Conservation (phyloP, 805 yeast genomes). For the Barnettozyma sp. region DNA sequence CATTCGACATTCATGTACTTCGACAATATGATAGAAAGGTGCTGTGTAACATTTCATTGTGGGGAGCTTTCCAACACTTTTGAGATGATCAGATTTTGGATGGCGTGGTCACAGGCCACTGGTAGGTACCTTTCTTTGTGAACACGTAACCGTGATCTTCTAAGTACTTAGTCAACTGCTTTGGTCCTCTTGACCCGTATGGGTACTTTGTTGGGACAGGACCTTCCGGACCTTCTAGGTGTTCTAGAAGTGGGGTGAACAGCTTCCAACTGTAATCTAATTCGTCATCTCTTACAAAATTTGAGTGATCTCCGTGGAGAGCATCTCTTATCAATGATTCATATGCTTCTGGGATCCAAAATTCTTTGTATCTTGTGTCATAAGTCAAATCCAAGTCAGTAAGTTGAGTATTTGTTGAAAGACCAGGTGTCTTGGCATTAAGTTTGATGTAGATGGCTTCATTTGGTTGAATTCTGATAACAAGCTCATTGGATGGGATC, state of each 20-base stretch:
- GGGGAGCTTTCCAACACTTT: too few species aligned
- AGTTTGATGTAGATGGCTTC: slow-evolving; percentile 92
- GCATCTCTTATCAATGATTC: slow-evolving; percentile 93
- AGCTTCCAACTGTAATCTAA: slow-evolving; percentile 88
- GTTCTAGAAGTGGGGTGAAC: slow-evolving; percentile 84
- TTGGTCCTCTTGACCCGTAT: slow-evolving; percentile 91
- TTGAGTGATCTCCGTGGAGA: slow-evolving; percentile 86
- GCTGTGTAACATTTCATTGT: too few species aligned
- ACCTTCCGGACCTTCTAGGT: slow-evolving; percentile 63
- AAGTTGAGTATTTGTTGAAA: slow-evolving; percentile 70
- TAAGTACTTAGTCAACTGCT: slow-evolving; percentile 52
- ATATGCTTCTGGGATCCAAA: slow-evolving; percentile 97
- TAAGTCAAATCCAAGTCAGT: slow-evolving; percentile 91
- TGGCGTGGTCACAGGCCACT: slow-evolving; percentile 82
- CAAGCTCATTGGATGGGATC: slow-evolving; percentile 87
- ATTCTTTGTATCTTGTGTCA: slow-evolving; percentile 69
- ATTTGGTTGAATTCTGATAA: slow-evolving; percentile 88
- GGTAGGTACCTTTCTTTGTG: slow-evolving; percentile 57
- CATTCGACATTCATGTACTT: background rate
- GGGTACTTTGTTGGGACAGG: slow-evolving; percentile 66
- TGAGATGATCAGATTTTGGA: slow-evolving; percentile 9
- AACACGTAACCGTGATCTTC: slow-evolving; percentile 66
- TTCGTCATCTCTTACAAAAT: slow-evolving; percentile 97
- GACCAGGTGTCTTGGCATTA: slow-evolving; percentile 91
- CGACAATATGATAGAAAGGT: too few species aligned